phyloP scores from a whole-genome alignment of 345 rosid genomes.

The Psidium friedrichsthalianum region DNA sequence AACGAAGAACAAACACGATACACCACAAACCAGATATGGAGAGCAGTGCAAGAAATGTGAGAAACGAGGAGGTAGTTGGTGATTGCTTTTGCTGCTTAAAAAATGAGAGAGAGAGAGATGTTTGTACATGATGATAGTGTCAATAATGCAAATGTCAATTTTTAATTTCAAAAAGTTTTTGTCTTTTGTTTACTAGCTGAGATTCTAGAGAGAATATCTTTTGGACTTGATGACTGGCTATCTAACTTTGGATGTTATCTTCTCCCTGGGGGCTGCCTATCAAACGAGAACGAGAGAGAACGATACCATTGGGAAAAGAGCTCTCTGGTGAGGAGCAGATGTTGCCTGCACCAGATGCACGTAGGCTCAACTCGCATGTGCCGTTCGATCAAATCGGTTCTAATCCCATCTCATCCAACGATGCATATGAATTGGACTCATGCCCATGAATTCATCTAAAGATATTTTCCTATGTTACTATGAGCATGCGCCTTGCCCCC shows the following conservation, averaged over 20 bases:
- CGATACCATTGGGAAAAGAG: background rate
- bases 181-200: background rate
- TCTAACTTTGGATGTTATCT: background rate
- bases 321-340: background rate
- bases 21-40: background rate
- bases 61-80: background rate
- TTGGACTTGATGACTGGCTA: background rate
- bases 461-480: background rate
- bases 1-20: slow-evolving; percentile 13
- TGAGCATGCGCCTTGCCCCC: background rate
- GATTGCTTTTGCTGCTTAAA: background rate
- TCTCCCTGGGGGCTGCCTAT: background rate
- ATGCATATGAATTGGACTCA: background rate
- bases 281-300: background rate
- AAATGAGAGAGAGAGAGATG: background rate
- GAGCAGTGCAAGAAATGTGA: background rate
- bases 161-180: no score
- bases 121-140: background rate
- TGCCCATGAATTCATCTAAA: background rate
- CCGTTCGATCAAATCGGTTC: background rate
- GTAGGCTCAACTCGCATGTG: background rate
- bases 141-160: background rate
- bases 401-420: background rate
- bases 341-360: background rate
- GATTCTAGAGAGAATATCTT: background rate